Base-by-base conservation (phyloP, 2,329 filamentous ascomycete species). In the Colletotrichum navitas region DNA sequence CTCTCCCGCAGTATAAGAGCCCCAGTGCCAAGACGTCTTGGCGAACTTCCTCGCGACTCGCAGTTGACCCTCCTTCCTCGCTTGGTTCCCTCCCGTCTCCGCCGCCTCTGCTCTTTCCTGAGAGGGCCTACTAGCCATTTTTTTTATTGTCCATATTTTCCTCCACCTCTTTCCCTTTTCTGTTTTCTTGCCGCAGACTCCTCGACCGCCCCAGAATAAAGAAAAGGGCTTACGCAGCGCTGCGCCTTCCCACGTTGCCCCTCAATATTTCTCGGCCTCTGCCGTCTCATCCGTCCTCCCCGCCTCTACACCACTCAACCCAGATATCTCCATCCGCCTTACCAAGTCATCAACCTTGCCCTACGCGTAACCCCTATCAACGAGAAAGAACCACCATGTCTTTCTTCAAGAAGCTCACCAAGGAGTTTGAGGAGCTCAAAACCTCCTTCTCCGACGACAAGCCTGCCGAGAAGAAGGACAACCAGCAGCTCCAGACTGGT, bases 361-460 rank as follows among this genome's bases (percentile, higher is more conserved):
- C 47, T 32, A 62, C 65, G 43, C 36, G 52, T 66, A 64, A 45
- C 63, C 59, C 63, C 67, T 45, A 59, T 47, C 59, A 39, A 39
- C 68, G n/a, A 56, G 58, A 63, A 68, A 59, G 47, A 52, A 26
- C n/a, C 61, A 63, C 64, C 73, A 85, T 85, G 83, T 85, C 83
- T 45, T 85, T 85, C 76, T 81, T 84, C 76, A 82, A 81, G 73
- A 83, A 83, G 75, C 75, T 85, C 59, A 78, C 80, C 69, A 79
- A 82, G 74, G 79, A 83, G 74, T 81, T 85, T 52, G 85, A 88
- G 76, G 82, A 83, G 75, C 80, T 88, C 66, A 82, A 80, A 62
- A 81, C 87, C 75, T 84, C 84, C 56, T 72, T 75, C 71, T 73
- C 71, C 36, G 83, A 82, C 62, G 82, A 81, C 62, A 79, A 82